Evolutionary conservation across 2,329 filamentous ascomycete genomes (phyloP).

Genomic region (Stagonosporopsis rhizophila): DNA sequence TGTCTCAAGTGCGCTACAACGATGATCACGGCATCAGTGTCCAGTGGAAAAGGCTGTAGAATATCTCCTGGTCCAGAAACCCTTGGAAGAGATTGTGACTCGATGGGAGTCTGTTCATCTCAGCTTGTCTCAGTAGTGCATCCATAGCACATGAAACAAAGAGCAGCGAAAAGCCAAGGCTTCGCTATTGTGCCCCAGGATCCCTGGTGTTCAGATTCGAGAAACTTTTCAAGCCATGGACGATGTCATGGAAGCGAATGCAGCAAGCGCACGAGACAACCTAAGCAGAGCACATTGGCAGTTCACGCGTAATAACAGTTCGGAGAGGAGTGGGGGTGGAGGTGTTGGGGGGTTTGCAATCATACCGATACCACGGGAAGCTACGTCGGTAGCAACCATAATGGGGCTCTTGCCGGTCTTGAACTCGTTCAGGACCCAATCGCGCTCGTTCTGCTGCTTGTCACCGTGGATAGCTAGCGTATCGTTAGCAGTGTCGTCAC

Average conservation of each 20-base stretch:
- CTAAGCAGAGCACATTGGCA: constrained; percentile 85
- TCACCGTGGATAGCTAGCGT: constrained; percentile 90
- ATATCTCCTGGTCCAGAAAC: constrained; percentile 69
- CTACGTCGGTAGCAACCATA: constrained; percentile 99
- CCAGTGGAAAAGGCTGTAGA: constrained; percentile 57
- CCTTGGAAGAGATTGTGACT: constrained; percentile 73
- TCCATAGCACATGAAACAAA: constrained; percentile 73
- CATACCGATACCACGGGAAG: constrained; percentile 99
- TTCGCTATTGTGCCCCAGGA: constrained; percentile 86
- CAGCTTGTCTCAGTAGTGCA: constrained; percentile 76
- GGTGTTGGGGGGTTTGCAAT: constrained; percentile 67
- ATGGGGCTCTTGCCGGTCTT: constrained; percentile 99
- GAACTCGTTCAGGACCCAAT: constrained; percentile 99
- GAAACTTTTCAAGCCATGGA: constrained; percentile 85
- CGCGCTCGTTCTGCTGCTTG: constrained; percentile 99
- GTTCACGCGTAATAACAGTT: constrained; percentile 63
- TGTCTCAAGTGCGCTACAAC: constrained; percentile 62
- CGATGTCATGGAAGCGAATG: constrained; percentile 85
- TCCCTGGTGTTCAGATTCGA: constrained; percentile 80
- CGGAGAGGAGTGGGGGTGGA: constrained; percentile 49
- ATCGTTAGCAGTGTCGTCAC: constrained; percentile 47
- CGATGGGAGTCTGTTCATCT: constrained; percentile 77
- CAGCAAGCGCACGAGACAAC: constrained; percentile 77
- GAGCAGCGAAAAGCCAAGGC: constrained; percentile 72
- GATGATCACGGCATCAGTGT: constrained; percentile 52